Percentiles rank a stretch among this genome's conserved stretches.
Evolutionary conservation across 345 rosid species (phyloP).

Genomic region (Durio zibethinus): DNA sequence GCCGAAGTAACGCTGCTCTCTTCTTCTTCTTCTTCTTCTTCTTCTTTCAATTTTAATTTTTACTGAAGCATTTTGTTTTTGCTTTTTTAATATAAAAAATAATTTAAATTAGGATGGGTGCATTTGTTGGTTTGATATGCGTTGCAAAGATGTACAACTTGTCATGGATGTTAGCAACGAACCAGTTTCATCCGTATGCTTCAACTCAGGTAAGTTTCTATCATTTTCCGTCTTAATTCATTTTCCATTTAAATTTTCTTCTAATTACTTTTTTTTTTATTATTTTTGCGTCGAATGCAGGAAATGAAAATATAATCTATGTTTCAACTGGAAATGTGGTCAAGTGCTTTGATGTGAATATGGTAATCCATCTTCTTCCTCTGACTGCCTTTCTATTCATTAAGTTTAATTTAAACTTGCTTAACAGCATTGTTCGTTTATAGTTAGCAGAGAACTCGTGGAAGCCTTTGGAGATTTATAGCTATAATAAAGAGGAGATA

Average conservation of each 20-base stretch:
- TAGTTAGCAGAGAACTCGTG: conserved; percentile 42
- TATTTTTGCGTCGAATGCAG: conserved; percentile 28
- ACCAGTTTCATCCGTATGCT: conserved; percentile 69
- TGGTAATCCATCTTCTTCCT: conserved; percentile 44
- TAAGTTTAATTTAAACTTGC: background rate
- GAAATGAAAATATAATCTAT: conserved; percentile 71
- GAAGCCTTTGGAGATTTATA: conserved; percentile 60
- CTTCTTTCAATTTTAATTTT: conserved; percentile 9
- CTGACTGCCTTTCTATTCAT: background rate
- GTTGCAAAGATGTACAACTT: conserved; percentile 82
- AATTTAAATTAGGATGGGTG: conserved; percentile 61
- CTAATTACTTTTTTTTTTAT: background rate
- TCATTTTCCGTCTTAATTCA: background rate
- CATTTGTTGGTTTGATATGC: conserved; percentile 87
- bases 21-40: background rate
- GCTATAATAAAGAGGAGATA: conserved; percentile 81
- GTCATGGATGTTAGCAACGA: conserved; percentile 57
- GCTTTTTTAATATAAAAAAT: background rate
- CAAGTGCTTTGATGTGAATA: conserved; percentile 74
- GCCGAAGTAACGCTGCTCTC: conserved; percentile 51
- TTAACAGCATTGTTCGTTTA: background rate
- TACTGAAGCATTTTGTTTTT: background rate
- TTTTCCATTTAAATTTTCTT: background rate
- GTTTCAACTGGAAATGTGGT: conserved; percentile 63
- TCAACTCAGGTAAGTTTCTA: conserved; percentile 59